Evolutionary conservation across 1,139 yeast genomes (phyloP), one percentile per base, ranked within the genome.

Genomic region (Meyerozyma carpophila): DNA sequence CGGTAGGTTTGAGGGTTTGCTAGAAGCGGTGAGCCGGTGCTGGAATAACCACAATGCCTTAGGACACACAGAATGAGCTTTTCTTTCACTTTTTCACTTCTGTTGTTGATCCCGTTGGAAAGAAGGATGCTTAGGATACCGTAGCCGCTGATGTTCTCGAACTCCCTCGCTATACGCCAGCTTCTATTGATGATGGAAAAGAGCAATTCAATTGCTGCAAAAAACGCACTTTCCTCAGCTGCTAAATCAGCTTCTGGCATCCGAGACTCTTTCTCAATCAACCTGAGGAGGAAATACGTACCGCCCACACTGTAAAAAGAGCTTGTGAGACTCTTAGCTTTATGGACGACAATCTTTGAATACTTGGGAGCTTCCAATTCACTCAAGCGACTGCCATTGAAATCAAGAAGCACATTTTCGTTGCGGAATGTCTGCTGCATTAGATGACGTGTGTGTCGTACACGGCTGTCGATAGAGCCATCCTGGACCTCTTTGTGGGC

Each of bases 101-200:
- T 24, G n/a, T 11, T 11, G 4, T 10, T n/a, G 8, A 20, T 21
- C 6, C 25, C 13, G 37, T 9, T 20, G 11, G 37, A 20, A 8
- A 47, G 29, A n/a, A 72, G 49, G 13, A 72, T 57, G 18, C 61
- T 58, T 13, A 73, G 50, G 8, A 70, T 57, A 8, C 70, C 72
- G 47, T 68, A 71, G 1, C 78, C 77, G 50, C 66, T 66, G n/a
- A 59, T 53, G 42, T 65, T 66, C 43, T 72, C 77, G 48, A 73
- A 72, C 45, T 73, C 77, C 45, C 67, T 66, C 41, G 57, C 51
- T 36, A 71, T 52, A 38, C 75, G 52, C 74, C 76, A 70, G 47
- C 67, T 60, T 41, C 63, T 62, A 14, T 59, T 53, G n/a, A 70
- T 45, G 5, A 64, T 47, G 2, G 62, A 41, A 13, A 21, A 20